Evolutionary conservation across 331 rosid genomes (phyloP), one percentile per base, ranked within the genome.

Genomic region (Rhamnella rubrinervis): DNA sequence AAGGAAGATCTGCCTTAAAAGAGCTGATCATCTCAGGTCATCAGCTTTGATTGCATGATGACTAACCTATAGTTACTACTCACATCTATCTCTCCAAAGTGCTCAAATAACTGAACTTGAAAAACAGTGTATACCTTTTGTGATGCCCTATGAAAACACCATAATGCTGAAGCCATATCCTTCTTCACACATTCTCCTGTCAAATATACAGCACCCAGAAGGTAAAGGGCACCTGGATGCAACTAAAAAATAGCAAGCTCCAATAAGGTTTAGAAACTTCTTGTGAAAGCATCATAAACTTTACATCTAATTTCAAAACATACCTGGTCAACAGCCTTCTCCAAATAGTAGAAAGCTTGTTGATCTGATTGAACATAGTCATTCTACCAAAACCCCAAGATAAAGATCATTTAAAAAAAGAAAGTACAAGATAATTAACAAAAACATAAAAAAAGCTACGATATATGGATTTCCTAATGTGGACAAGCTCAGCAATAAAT

Each of bases 191-290:
- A 93, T 64, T 93, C 96, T 21, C 97, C 97, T 0, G 92, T 84
- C 85, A 87, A 83, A 84, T 91, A 93, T 67, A 93, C 97, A 14
- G 86, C 83, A 70, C 96, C 98, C 59, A 93, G 77, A 74, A 93
- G 97, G 74, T 88, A 93, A 67, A 91, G 98, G 55, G 98, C 96
- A 72, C 89, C 95, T 73, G 98, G 91, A 85, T 93, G 97, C 82
- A 88, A 78, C 98, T 93, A 75, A 49, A 84, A 67, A 70, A 83
- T 38, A 66, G 67, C 66, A 62, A 65, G 79, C 37, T 52, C 72
- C 41, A 59, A 58, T 85, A 37, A 92, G 86, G 81, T 76, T 77
- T 69, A 39, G 40, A 65, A 38, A 51, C 68, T 28, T 28, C 68
- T 61, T 65, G 47, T 19, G 1, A 71, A 77, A 59, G 59, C 74